Evolutionary conservation across 805 yeast species (phyloP).

Genomic region (Metschnikowia aberdeeniae): DNA sequence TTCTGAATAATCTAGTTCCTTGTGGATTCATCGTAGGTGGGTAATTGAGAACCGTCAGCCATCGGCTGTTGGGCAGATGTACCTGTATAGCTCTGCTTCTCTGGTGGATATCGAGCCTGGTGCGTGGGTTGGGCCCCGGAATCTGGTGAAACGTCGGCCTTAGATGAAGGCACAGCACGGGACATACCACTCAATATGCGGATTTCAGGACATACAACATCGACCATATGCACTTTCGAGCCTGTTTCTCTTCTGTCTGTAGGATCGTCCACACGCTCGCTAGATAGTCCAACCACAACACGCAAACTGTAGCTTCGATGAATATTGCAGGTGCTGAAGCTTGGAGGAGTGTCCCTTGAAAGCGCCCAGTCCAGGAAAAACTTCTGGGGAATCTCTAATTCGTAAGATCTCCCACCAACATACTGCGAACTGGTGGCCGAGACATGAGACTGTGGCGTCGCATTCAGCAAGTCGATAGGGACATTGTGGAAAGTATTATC

Average conservation of each 20-base stretch:
- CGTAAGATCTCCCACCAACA: slow-evolving; percentile 23
- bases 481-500: slow-evolving; percentile 32
- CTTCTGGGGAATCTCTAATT: slow-evolving; percentile 42
- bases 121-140: slow-evolving; percentile 9
- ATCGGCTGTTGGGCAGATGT: not conserved
- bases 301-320: slow-evolving; percentile 39
- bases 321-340: slow-evolving; percentile 55
- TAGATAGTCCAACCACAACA: slow-evolving; percentile 27
- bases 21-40: slow-evolving; percentile 1
- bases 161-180: slow-evolving; percentile 7
- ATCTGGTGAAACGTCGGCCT: not conserved
- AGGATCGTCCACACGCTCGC: slow-evolving; percentile 18
- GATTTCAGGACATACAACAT: slow-evolving; percentile 29
- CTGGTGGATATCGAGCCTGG: not conserved
- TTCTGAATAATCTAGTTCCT: not conserved
- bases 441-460: slow-evolving; percentile 24
- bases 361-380: slow-evolving; percentile 38
- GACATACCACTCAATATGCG: slow-evolving; percentile 32
- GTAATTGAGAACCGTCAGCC: not conserved
- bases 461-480: slow-evolving; percentile 37
- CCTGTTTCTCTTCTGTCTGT: slow-evolving; percentile 14
- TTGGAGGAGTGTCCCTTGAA: slow-evolving; percentile 49
- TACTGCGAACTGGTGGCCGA: slow-evolving; percentile 19
- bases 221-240: slow-evolving; percentile 25
- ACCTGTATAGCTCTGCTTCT: not conserved